Evolutionary conservation across 176 grass and related monocot genomes (phyloP).

Genomic region (Avena eriantha): DNA sequence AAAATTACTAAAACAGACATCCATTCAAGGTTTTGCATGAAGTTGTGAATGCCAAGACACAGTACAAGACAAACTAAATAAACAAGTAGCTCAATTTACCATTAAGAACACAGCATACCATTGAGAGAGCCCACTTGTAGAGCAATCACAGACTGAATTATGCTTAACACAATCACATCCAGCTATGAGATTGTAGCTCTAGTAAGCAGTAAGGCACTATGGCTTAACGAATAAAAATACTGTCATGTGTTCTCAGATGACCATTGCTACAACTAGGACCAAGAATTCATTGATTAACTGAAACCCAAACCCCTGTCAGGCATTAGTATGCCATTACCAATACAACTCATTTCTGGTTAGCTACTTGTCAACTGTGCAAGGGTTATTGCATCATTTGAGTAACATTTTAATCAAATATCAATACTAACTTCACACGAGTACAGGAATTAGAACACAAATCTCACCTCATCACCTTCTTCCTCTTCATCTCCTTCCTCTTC

Average conservation of each 20-base stretch:
- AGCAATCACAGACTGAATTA: not conserved
- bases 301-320: not conserved
- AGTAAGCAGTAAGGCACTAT: not conserved
- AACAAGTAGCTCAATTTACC: not conserved
- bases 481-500: constrained; percentile 29
- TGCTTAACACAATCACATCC: not conserved
- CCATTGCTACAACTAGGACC: not conserved
- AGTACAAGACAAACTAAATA: not conserved
- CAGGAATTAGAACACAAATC: not conserved
- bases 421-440: not conserved
- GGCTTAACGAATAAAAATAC: not conserved
- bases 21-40: not conserved
- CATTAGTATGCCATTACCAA: not conserved
- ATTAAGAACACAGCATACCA: not conserved
- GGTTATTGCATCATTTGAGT: not conserved
- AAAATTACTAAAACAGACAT: not conserved
- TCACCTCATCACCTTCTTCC: constrained; percentile 51
- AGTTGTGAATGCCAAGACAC: not conserved
- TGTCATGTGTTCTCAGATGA: not conserved
- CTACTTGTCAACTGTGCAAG: not conserved
- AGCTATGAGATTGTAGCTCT: not conserved
- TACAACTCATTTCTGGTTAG: not conserved
- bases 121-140: not conserved
- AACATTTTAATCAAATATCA: not conserved
- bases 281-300: not conserved